Percentiles rank a stretch among this genome's conserved stretches.
These are phyloP conservation scores for Monosporascus sp. DNA, from an alignment of 2,329 filamentous ascomycete species.

Conservation along the genomic window DNA sequence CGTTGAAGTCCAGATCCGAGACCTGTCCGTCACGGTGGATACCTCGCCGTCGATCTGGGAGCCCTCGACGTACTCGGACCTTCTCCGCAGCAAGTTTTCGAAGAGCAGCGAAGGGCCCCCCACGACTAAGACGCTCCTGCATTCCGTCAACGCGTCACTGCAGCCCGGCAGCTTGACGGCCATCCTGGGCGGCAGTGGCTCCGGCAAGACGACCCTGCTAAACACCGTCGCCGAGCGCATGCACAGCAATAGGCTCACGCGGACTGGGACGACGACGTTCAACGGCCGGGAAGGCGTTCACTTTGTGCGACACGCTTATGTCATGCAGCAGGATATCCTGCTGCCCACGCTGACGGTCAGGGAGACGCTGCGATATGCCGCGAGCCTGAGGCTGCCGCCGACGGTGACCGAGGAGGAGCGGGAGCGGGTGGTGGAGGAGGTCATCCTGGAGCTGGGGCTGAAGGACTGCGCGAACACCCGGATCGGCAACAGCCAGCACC, in stretches of 20 bases:
- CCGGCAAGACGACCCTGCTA: constrained; percentile 67
- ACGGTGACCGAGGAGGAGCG: constrained; percentile 56
- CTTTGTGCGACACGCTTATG: constrained; percentile 60
- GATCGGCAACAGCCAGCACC: constrained; percentile 66
- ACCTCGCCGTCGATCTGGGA: constrained; percentile 51
- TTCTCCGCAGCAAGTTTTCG: constrained; percentile 32
- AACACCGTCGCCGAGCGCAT: constrained; percentile 69
- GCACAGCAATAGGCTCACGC: constrained; percentile 45
- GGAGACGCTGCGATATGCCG: constrained; percentile 70
- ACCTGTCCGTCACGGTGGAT: constrained; percentile 51
- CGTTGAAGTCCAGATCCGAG: constrained; percentile 41
- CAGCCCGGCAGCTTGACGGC: constrained; percentile 64
- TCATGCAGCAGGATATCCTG: constrained; percentile 72
- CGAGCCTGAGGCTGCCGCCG: constrained; percentile 64
- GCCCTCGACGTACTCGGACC: constrained; percentile 40
- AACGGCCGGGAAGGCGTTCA: constrained; percentile 53
- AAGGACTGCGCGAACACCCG: constrained; percentile 74
- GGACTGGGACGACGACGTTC: constrained; percentile 55
- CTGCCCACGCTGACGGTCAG: constrained; percentile 69
- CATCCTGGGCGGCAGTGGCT: constrained; percentile 70
- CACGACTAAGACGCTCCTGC: constrained; percentile 50
- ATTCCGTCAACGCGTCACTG: constrained; percentile 60
- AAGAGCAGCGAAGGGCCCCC: constrained; percentile 18
- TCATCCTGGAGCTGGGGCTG: constrained; percentile 69
- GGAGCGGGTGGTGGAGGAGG: constrained; percentile 63